Base-by-base conservation (phyloP, 805 yeast species). In the Metschnikowia drakensbergensis region DNA sequence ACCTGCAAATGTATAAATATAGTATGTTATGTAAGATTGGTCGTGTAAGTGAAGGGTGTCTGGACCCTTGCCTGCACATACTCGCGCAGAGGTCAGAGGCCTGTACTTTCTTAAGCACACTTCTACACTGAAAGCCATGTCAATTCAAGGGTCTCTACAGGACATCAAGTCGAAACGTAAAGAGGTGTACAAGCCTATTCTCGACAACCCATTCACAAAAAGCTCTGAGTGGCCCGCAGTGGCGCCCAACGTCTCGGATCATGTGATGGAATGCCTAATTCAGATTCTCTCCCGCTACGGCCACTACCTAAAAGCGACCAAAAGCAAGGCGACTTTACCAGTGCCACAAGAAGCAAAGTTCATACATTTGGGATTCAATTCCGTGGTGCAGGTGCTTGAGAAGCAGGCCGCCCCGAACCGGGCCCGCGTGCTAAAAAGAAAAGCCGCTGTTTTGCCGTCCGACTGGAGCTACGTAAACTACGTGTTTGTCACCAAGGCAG, bases 401-500 rank as follows among this genome's bases (percentile, higher is more conserved):
- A 42, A 53, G 0, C 79, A 76, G 54, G 77, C 79, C 3, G 54
- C 46, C 4, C 52, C 55, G 9, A 54, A 55, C 41, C 44, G 61
- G 17, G 59, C 45, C 34, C 53, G 45, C 36, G 47, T 50, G 6
- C 49, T 50, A 22, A 51, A 52, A 37, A 48, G 26, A 39, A 50
- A 49, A 44, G 42, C 26, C 17, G 23, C 31, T 4, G n/a, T 9
- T 3, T 29, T 34, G 23, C 42, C 34, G 32, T 22, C 6, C 31
- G 45, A n/a, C 25, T 29, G n/a, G 45, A 10, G 17, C 22, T 57
- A 58, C 36, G 54, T 72, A 10, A 63, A 62, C 42, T 74, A 71
- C 51, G 72, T 85, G 4, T 81, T 84, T 64, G 86, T 83, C 13
- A 80, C 87, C 54, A 82, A 77, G 53, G 63, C 68, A n/a, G 87